Evolutionary conservation across 192 early-diverging fungal genomes (phyloP), one percentile per base, ranked within the genome.

Genomic region (Coemansia sp.): DNA sequence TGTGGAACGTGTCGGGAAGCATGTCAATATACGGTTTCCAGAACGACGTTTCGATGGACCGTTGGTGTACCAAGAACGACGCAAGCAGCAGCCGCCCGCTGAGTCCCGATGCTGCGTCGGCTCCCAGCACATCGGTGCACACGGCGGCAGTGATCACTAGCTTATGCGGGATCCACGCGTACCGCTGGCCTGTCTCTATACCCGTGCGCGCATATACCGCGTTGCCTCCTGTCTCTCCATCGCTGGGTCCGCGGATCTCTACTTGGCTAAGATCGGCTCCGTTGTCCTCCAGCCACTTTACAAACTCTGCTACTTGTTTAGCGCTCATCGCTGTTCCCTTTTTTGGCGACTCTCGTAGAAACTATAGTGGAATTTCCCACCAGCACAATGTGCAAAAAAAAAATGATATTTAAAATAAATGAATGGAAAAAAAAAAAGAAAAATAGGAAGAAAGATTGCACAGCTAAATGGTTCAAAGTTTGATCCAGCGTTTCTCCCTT

Each of bases 11-110:
- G 4, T 59, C 40, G 0, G 89, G 87, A 15, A 90, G 59, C 51
- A 86, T 84, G 39, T 84, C 74, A 28, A 90, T 75, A 64, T 89
- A 90, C 0, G 89, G 87, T 23, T 72, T 67, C 81, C 82, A 88
- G 46, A 88, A 88, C 6, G 74, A 87, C 7, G 30, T 26, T 6
- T 62, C 49, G 12, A 70, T 42, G 7, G 21, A 61, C 15, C 71
- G 77, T 71, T 90, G 72, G 37, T 81, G 79, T 3, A 84, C 72
- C 33, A 90, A 56, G 33, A 86, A 90, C 55, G 80, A 61, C 12
- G 68, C 71, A 59, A 89, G 62, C 10, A 84, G 75, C n/a, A 71
- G 57, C 7, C 84, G 77, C 4, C 79, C 73, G 37, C 49, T 52
- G 21, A 83, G 46, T 8, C 43, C 60, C 8, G 30, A 16, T 4